Evolutionary conservation across 345 rosid species (phyloP), one percentile per base, ranked within the genome.

Genomic region (Eucalyptus curtisii): DNA sequence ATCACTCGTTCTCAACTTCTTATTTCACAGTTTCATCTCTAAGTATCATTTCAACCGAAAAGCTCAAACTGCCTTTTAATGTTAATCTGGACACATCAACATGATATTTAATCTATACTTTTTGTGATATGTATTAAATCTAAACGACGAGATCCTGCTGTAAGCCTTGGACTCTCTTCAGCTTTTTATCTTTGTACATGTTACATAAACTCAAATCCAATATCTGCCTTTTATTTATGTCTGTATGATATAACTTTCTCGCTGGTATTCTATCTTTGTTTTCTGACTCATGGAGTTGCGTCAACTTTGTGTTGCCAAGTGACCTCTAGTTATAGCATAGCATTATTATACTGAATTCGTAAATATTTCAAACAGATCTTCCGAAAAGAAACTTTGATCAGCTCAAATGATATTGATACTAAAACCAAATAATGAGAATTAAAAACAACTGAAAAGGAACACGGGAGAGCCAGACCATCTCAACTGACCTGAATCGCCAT

Each of bases 401-500:
- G 80, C 80, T 68, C 24, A 33, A 33, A 31, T 68, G 13, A 68
- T 64, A 31, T 68, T 15, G 42, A 68, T 31, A 15, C 79, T 8
- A 68, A 31, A 31, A 31, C 79, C 79, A 31, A 31, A 68, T 33
- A 31, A 31, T 68, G 12, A 68, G 42, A 68, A 68, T 17, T 68
- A 68, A 33, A 31, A 68, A 33, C 76, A 14, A 8, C 40, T 66
- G 10, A 9, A 8, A 16, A 68, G 12, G 80, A 68, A 17, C 80
- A 31, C 44, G 80, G 57, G 57, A 52, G 57, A 52, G 57, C 57
- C 57, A 27, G 80, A 17, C 42, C 68, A 55, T 85, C 52, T 15
- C 53, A 37, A 52, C 53, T 79, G 30, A 89, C 90, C 85, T 93
- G 95, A 14, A 93, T 7, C 15, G 92, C 90, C 31, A 91, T 40